Evolutionary conservation across 352 stramenopile species (phyloP).

Genomic region (Pythium monospermum): DNA sequence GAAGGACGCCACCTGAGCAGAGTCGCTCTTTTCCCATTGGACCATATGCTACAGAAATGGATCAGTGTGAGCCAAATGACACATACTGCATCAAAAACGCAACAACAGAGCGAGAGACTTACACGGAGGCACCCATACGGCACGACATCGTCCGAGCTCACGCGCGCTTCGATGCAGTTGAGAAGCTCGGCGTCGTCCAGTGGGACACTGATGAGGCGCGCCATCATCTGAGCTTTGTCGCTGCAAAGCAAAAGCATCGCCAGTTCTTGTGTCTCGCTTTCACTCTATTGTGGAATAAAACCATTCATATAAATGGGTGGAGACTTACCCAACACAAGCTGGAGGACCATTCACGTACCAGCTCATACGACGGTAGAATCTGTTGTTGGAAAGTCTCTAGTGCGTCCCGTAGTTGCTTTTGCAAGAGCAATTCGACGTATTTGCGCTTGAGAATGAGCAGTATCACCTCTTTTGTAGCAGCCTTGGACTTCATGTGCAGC

Average conservation of each 20-base stretch:
- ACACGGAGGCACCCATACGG: conserved; percentile 54
- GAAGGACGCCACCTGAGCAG: conserved; percentile 11
- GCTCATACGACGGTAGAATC: conserved; percentile 40
- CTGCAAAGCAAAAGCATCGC: conserved; percentile 54
- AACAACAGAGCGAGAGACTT: neutral
- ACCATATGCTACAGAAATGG: conserved; percentile 35
- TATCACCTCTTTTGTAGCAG: conserved; percentile 31
- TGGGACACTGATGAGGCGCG: conserved; percentile 26
- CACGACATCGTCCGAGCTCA: conserved; percentile 64
- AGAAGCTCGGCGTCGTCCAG: conserved; percentile 48
- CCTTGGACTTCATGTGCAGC: conserved; percentile 42
- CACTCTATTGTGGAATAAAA: conserved; percentile 22
- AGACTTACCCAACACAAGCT: too few relatives aligned
- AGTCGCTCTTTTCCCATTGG: conserved; percentile 25
- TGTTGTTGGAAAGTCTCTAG: conserved; percentile 62
- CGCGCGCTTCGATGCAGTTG: conserved; percentile 40
- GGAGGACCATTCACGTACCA: conserved; percentile 25
- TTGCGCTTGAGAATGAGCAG: conserved; percentile 66
- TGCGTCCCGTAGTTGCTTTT: conserved; percentile 32
- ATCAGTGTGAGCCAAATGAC: neutral
- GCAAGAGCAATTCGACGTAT: conserved; percentile 46
- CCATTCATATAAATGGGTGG: too few relatives aligned
- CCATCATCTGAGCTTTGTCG: conserved; percentile 33
- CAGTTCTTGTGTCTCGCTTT: conserved; percentile 47
- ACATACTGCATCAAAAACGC: neutral